Evolutionary conservation across 768 basidiomycete species (phyloP).

Genomic region (Amanita phalloides): DNA sequence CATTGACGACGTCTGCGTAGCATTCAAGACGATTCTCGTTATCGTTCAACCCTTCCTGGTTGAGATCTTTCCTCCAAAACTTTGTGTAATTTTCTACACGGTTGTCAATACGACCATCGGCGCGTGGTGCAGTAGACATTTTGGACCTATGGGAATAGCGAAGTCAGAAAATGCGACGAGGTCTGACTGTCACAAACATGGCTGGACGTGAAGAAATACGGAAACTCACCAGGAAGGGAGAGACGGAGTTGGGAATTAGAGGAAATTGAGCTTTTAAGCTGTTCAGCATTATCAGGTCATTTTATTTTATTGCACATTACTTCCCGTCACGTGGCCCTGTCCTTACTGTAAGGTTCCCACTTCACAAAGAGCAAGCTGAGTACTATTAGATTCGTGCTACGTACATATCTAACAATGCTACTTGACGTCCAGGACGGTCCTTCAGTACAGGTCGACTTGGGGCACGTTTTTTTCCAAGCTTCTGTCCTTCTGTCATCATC

Average conservation of each 20-base stretch:
- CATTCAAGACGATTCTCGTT: slow-evolving; percentile 65
- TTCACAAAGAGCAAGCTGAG: too few species aligned
- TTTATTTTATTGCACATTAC: neutral
- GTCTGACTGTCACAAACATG: neutral
- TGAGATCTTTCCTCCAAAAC: slow-evolving; percentile 84
- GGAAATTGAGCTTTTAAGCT: neutral
- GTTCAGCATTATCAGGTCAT: slow-evolving; percentile 1
- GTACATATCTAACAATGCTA: too few species aligned
- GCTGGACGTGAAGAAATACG: neutral
- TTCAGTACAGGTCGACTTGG: neutral
- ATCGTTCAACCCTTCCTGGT: slow-evolving; percentile 53
- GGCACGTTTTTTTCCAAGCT: slow-evolving; percentile 4
- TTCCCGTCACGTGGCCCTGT: neutral
- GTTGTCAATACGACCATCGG: slow-evolving; percentile 51
- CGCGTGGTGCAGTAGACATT: slow-evolving; percentile 10
- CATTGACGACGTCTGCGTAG: slow-evolving; percentile 93
- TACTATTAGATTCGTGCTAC: too few species aligned
- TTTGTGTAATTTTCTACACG: slow-evolving; percentile 81
- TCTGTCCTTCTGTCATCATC: neutral
- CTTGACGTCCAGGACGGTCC: too few species aligned
- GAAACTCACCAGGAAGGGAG: neutral
- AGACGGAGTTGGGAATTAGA: neutral
- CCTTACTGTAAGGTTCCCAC: too few species aligned
- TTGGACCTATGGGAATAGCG: neutral
- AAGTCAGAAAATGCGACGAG: neutral